Base-by-base conservation (phyloP, 1,284 basidiomycete genomes). In the Singerocomus inundabilis region DNA sequence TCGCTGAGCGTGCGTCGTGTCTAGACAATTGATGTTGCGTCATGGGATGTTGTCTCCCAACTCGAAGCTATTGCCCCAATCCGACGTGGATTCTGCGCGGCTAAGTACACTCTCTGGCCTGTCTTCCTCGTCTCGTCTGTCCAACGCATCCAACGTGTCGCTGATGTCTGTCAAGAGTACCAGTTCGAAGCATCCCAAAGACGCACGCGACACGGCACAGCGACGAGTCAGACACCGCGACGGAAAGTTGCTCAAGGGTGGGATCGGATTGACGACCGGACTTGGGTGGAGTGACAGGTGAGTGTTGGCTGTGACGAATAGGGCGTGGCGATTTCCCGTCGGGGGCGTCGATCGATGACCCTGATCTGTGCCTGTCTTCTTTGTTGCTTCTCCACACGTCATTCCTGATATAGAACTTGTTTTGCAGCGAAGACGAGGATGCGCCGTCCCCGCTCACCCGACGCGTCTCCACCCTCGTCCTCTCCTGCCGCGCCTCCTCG, bases 281-380 rank as follows among this genome's bases (percentile, higher is more conserved):
- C 71, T 91, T 15, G 88, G 88, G 0, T 91, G 88, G 88, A 88
- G 85, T 61, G 88, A 91, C 61, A 87, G 84, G 85, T 85, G 37
- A 12, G 77, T 69, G 38, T 42, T 30, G 5, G 29, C 28, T 26
- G 24, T 7, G 47, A 28, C 34, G 39, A 31, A 39, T 33, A 30
- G 18, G 5, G 46, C 9, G 16, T n/a, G 8, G 32, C 30, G 37
- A 34, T 46, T 46, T 43, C 44, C 44, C 32, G 13, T 44, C 24
- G 26, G 35, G 40, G 21, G 49, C n/a, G n/a, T n/a, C n/a, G n/a
- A n/a, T n/a, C n/a, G 48, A 43, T 26, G 55, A 32, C 40, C 38
- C 30, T 40, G 40, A 31, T 35, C 18, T 11, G 47, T 49, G 29
- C 39, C 36, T 41, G 24, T 37, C 47, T 44, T 48, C 38, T 36